phyloP scores from a whole-genome alignment of 495 filamentous ascomycete species.

The Rostrohypoxylon terebratum region DNA sequence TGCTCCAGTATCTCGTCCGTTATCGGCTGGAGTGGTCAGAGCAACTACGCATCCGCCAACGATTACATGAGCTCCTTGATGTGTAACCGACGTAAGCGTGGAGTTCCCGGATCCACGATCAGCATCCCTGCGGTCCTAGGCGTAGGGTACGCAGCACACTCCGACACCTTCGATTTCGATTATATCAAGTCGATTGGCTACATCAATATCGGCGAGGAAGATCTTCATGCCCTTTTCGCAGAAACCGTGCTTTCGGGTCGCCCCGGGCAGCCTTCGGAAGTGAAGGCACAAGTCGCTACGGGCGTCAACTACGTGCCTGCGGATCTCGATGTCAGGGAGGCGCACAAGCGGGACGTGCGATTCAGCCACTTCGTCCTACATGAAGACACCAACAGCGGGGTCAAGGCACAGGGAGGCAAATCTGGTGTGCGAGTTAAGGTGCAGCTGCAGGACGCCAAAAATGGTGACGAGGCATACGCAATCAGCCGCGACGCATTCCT shows the following conservation, averaged over 20 bases:
- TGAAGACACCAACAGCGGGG: neutral
- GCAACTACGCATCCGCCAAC: slow-evolving; percentile 64
- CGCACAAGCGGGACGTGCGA: neutral
- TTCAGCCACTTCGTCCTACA: slow-evolving; percentile 2
- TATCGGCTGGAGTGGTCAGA: slow-evolving; percentile 60
- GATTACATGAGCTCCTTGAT: slow-evolving; percentile 56
- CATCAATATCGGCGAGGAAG: slow-evolving; percentile 2
- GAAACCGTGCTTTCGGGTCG: slow-evolving; percentile 1
- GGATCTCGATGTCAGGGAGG: neutral
- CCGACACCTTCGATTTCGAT: slow-evolving; percentile 2
- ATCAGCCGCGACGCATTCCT: slow-evolving; percentile 8
- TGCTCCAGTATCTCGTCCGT: slow-evolving; percentile 62
- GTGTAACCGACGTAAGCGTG: slow-evolving; percentile 40
- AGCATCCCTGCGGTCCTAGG: slow-evolving; percentile 61
- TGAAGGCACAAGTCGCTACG: neutral
- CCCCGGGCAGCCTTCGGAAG: neutral
- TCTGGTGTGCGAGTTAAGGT: slow-evolving; percentile 1
- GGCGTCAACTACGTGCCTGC: neutral
- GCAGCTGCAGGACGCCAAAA: slow-evolving; percentile 5
- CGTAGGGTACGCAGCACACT: slow-evolving; percentile 56
- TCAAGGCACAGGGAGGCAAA: neutral
- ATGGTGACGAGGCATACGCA: neutral
- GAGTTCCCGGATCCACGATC: slow-evolving; percentile 55
- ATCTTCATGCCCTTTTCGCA: neutral
- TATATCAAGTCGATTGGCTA: slow-evolving; percentile 11